Evolutionary conservation across 2,329 filamentous ascomycete genomes (phyloP), one percentile per base, ranked within the genome.

Genomic region (Teratosphaeria zuluensis): DNA sequence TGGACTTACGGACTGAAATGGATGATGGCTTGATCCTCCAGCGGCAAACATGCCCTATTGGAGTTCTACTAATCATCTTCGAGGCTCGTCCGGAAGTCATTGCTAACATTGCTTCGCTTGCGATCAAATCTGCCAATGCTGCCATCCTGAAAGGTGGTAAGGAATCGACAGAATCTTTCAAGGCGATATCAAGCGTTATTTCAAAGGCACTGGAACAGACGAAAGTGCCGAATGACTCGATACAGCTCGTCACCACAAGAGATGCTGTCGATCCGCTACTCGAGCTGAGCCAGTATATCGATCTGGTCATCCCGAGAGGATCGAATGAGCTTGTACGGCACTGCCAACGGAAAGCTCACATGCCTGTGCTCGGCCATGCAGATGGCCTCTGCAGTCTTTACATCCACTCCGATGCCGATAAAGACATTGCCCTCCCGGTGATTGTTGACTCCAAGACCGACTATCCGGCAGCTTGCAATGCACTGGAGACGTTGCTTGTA

Each of bases 71-170:
- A 65, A 94, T 99, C 75, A 97, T 99, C 70, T 99, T 99, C 71
- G 94, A 99, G 77, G 94, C 94, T 38, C 88, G 94, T 7, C 94
- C 94, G 6, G 94, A 99, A 76, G 94, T 99, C 64, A 96, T 99
- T 70, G 94, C 92, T 70, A 99, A 99, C 74, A 97, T 99, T 70
- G 91, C 94, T 62, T 90, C 92, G 3, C 81, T 99, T 28, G 92
- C 94, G 42, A 89, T 99, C 75, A 99, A 99, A 74, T 97, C 92
- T 12, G 94, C 91, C 68, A 99, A 99, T 74, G 89, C 94, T 38
- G 94, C 92, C 56, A 97, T 99, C 68, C 80, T 99, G 61, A 99
- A 99, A 80, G 92, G 92, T 61, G 94, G 94, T 64, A 95, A 96
- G 73, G 94, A 99, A 75, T 96, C 92, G 0, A 94, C 88, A 21